phyloP scores from a whole-genome alignment of 768 basidiomycete species.

The Lentinula aciculospora region DNA sequence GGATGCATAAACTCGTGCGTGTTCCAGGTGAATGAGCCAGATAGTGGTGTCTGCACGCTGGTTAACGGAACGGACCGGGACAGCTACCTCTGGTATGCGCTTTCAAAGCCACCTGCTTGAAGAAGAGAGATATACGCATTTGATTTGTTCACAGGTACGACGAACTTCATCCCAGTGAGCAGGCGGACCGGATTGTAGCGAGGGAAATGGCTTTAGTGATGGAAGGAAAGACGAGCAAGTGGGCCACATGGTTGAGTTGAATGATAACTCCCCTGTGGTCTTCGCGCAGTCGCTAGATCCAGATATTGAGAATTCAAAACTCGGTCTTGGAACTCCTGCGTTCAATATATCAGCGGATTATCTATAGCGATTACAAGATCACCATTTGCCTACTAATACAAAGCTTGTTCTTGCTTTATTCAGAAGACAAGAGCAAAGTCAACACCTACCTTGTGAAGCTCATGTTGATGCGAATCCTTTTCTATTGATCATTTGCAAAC shows the following conservation, averaged over 20 bases:
- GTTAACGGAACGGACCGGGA: slow-evolving; percentile 41
- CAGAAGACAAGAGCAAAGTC: no score
- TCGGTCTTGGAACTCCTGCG: no score
- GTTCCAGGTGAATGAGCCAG: slow-evolving; percentile 23
- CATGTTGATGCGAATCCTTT: no score
- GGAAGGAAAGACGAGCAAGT: slow-evolving; percentile 34
- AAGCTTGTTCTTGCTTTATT: no score
- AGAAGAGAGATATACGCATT: slow-evolving; percentile 1
- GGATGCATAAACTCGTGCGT: slow-evolving; percentile 27
- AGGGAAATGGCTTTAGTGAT: slow-evolving; percentile 44
- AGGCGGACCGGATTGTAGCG: slow-evolving; percentile 49
- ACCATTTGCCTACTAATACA: no score
- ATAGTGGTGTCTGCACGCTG: slow-evolving; percentile 25
- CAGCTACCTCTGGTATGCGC: slow-evolving; percentile 54
- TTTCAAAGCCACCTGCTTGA: no score
- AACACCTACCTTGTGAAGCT: no score
- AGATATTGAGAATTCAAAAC: no score
- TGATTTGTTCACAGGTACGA: slow-evolving; percentile 33
- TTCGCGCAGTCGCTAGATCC: background rate
- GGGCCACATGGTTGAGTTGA: slow-evolving; percentile 48
- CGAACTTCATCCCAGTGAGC: slow-evolving; percentile 58
- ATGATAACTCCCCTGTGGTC: background rate
- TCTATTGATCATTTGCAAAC: no score
- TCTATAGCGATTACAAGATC: no score
- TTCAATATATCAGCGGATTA: no score